Conservation (phyloP, 257 asterid genomes). For the Scutellaria galericulata region DNA sequence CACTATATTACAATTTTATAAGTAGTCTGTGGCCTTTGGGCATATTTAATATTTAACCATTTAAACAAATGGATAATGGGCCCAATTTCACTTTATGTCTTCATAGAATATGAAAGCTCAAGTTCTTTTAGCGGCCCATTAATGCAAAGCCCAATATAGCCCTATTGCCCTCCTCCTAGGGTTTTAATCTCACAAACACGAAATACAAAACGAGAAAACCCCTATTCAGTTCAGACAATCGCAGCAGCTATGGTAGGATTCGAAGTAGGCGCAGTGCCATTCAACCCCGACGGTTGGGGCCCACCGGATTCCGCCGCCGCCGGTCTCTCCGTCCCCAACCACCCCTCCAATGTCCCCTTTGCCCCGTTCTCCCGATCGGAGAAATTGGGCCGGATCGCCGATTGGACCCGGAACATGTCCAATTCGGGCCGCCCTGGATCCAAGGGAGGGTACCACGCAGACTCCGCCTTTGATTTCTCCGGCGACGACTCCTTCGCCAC, state of each 20-base stretch:
- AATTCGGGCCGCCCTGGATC: slow-evolving; percentile 65
- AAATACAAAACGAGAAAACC: too few species aligned
- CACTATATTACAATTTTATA: too few species aligned
- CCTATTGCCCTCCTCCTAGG: too few species aligned
- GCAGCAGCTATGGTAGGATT: slow-evolving; percentile 62
- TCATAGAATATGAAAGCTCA: too few species aligned
- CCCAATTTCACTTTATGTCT: too few species aligned
- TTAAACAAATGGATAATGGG: too few species aligned
- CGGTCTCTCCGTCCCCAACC: slow-evolving; percentile 48
- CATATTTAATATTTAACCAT: too few species aligned
- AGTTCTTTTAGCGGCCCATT: too few species aligned
- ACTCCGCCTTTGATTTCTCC: slow-evolving; percentile 93
- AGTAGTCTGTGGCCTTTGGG: too few species aligned
- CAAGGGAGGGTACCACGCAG: slow-evolving; percentile 59
- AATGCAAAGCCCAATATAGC: too few species aligned
- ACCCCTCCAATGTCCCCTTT: slow-evolving; percentile 77
- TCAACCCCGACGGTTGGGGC: slow-evolving; percentile 97
- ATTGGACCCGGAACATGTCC: slow-evolving; percentile 73
- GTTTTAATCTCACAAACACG: too few species aligned
- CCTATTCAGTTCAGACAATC: too few species aligned
- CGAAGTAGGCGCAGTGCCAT: slow-evolving; percentile 77
- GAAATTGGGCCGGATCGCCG: slow-evolving; percentile 88
- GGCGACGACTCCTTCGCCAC: slow-evolving; percentile 93
- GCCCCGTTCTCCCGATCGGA: slow-evolving; percentile 99
- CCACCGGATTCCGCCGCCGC: slow-evolving; percentile 69